Evolutionary conservation across 2,329 filamentous ascomycete genomes (phyloP), one percentile per base, ranked within the genome.

Genomic region (Fusarium fracticaudum): DNA sequence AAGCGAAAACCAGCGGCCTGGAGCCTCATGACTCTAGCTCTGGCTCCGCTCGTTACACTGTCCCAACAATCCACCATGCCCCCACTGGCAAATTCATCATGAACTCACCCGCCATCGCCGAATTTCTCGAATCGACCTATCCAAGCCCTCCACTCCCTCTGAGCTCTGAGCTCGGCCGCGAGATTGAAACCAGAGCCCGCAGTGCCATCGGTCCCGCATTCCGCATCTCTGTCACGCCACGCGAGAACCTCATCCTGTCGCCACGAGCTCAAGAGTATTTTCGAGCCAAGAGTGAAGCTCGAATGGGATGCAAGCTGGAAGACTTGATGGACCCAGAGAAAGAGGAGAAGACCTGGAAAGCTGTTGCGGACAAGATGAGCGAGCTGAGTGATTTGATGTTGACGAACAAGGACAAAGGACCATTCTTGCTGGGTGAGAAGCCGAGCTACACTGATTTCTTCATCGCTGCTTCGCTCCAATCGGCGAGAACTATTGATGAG

Each of bases 381-480:
- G 67, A 53, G 33, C 18, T 71, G 1, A 48, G 50, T 20, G 40
- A 44, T 4, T 41, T 67, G 26, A 71, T 71, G 50, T 24, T 47
- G 40, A 57, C 17, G 1, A 67, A 71, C 35, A 57, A 35, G 7
- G 35, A 43, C 2, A 33, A 69, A 10, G 67, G 68, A 2, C 50
- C 31, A 0, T 71, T 71, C 8, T 13, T 71, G 2, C 0, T 71
- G 12, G 67, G 68, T 3, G 55, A 45, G 13, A 33, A 15, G 35
- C 68, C 68, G 12, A 71, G 44, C 2, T 67, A 71, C 13, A 61
- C 61, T 6, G 68, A 71, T 31, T 71, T 71, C 8, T 61, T 71
- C 7, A 62, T 71, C 2, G 60, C 67, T 8, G 67, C 31, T 13
- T 67, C 68, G 3, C 68, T 71, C 12, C 68, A 71, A 7, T 71